Evolutionary conservation across 2,329 filamentous ascomycete genomes (phyloP).

Genomic region (Pseudogymnoascus sp.): DNA sequence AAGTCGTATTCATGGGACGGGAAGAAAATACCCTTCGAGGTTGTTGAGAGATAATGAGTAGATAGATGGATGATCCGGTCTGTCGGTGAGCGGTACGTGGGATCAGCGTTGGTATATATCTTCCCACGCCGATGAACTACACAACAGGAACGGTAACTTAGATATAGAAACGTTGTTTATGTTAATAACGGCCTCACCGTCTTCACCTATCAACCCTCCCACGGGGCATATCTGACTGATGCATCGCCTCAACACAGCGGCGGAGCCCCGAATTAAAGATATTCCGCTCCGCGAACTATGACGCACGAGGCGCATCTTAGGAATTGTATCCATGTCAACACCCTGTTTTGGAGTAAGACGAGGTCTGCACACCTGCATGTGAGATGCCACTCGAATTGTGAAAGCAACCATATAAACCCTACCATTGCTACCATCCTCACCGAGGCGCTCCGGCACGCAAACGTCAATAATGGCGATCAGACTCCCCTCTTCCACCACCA

Average conservation of each 20-base stretch:
- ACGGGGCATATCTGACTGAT: background rate
- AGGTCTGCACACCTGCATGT: conserved; percentile 3
- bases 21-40: background rate
- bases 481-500: background rate
- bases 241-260: background rate
- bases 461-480: conserved; percentile 1
- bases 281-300: conserved; percentile 6
- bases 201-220: conserved; percentile 5
- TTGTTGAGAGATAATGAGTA: background rate
- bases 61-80: background rate
- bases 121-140: background rate
- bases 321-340: background rate
- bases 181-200: background rate
- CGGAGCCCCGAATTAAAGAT: conserved; percentile 4
- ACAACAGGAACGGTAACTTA: background rate
- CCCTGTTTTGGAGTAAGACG: background rate
- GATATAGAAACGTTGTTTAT: background rate
- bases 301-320: conserved; percentile 5
- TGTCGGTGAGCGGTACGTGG: background rate
- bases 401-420: conserved; percentile 6
- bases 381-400: background rate
- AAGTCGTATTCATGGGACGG: background rate
- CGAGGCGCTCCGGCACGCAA: background rate
- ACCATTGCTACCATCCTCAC: background rate
- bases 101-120: background rate